A percentile compares a stretch with the other conserved stretches of the same genome.
phyloP scores from a whole-genome alignment of 768 basidiomycete species.

The Paxillus involutus region DNA sequence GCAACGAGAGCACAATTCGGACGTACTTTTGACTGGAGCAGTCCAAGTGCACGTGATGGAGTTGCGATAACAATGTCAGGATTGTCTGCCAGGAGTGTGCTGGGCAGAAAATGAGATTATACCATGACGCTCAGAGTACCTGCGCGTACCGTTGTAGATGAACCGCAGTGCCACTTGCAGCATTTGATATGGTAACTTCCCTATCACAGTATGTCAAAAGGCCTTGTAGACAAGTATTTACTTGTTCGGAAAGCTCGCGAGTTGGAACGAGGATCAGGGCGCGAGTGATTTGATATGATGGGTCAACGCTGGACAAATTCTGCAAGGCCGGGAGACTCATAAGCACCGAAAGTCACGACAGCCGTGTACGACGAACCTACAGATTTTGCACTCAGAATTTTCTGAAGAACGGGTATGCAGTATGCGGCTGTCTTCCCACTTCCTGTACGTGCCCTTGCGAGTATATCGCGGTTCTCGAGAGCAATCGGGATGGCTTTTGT shows the following conservation, averaged over 20 bases:
- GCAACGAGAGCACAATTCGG: too few species aligned
- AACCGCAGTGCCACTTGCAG: slow-evolving; percentile 67
- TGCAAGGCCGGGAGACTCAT: not conserved
- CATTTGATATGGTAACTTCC: slow-evolving; percentile 69
- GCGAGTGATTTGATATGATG: slow-evolving; percentile 58
- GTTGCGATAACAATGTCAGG: slow-evolving; percentile 83
- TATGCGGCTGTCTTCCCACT: slow-evolving; percentile 98
- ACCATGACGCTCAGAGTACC: not conserved
- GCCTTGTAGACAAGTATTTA: slow-evolving; percentile 62
- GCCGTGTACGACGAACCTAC: slow-evolving; percentile 44
- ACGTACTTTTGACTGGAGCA: slow-evolving; percentile 69
- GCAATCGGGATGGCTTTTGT: slow-evolving; percentile 90
- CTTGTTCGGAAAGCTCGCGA: slow-evolving; percentile 90
- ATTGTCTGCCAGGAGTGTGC: slow-evolving; percentile 59
- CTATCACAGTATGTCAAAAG: slow-evolving; percentile 79
- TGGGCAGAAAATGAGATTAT: slow-evolving; percentile 21
- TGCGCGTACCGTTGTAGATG: slow-evolving; percentile 69
- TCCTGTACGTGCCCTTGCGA: slow-evolving; percentile 92
- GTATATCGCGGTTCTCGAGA: slow-evolving; percentile 84
- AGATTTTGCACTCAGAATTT: slow-evolving; percentile 76
- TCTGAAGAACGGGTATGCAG: slow-evolving; percentile 87
- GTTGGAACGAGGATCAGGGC: slow-evolving; percentile 87
- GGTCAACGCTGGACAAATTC: slow-evolving; percentile 41
- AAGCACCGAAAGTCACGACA: not conserved
- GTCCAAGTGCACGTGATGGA: slow-evolving; percentile 64